These are phyloP conservation scores for Calonectria crousiana DNA, from an alignment of 2,329 filamentous ascomycete genomes.

Conservation along the genomic window DNA sequence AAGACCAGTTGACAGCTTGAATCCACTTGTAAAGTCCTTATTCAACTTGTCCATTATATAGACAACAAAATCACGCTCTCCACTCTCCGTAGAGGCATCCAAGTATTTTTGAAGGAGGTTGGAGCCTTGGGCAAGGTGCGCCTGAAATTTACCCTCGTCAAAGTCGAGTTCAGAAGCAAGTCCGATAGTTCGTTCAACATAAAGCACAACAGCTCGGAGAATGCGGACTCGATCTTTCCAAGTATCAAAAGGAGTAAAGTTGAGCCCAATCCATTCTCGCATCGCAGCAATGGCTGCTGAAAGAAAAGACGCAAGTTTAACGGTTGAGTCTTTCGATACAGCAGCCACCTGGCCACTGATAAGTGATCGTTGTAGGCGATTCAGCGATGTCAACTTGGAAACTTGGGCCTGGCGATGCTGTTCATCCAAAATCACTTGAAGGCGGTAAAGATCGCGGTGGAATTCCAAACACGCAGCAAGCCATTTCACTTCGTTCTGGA, in stretches of 20 bases:
- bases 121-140: slow-evolving; percentile 67
- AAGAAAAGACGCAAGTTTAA: slow-evolving; percentile 65
- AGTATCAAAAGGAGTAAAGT: slow-evolving; percentile 39
- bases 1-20: slow-evolving; percentile 79
- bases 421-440: slow-evolving; percentile 55
- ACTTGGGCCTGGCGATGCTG: slow-evolving; percentile 58
- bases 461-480: slow-evolving; percentile 65
- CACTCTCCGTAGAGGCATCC: slow-evolving; percentile 36
- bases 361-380: slow-evolving; percentile 71
- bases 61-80: slow-evolving; percentile 53
- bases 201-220: slow-evolving; percentile 59
- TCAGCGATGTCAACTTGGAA: slow-evolving; percentile 66
- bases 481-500: slow-evolving; percentile 57
- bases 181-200: slow-evolving; percentile 66
- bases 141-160: slow-evolving; percentile 74
- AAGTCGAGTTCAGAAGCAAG: slow-evolving; percentile 62
- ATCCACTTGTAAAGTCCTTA: slow-evolving; percentile 74
- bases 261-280: slow-evolving; percentile 56
- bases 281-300: slow-evolving; percentile 55
- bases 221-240: slow-evolving; percentile 52
- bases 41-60: slow-evolving; percentile 58
- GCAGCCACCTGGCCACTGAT: slow-evolving; percentile 66
- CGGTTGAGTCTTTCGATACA: slow-evolving; percentile 72
- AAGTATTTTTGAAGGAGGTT: slow-evolving; percentile 55
- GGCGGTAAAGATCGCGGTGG: slow-evolving; percentile 57